Conservation (phyloP, 106 monocot genomes). For the Amphibolis antarctica region DNA sequence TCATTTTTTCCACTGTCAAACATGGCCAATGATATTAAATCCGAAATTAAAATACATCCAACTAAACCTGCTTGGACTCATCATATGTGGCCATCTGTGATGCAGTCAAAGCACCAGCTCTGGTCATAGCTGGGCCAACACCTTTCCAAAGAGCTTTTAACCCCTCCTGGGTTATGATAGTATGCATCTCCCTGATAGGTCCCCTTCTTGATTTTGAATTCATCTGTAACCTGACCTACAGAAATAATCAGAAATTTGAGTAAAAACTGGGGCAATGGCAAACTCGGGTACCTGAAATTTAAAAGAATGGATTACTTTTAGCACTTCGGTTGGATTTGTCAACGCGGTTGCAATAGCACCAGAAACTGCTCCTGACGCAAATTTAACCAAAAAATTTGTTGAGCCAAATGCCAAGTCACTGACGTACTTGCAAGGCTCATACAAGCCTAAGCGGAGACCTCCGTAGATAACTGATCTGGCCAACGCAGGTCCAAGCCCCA, state of each 20-base stretch:
- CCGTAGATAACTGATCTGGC: slow-evolving; percentile 83
- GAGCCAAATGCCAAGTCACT: slow-evolving; percentile 61
- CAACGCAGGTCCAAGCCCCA: slow-evolving; percentile 70
- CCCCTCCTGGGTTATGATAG: slow-evolving; percentile 52
- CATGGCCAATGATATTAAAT: not conserved
- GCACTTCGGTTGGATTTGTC: slow-evolving; percentile 82
- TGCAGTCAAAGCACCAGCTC: slow-evolving; percentile 80
- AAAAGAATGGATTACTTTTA: slow-evolving; percentile 43
- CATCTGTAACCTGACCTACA: slow-evolving; percentile 87
- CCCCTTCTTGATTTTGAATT: slow-evolving; percentile 39
- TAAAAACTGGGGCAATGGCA: not conserved
- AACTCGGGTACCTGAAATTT: not conserved
- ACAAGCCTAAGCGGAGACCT: slow-evolving; percentile 78
- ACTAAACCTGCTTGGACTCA: slow-evolving; percentile 80
- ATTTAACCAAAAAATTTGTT: slow-evolving; percentile 64
- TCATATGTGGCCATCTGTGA: slow-evolving; percentile 92
- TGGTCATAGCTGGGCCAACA: slow-evolving; percentile 84
- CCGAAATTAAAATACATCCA: slow-evolving; percentile 6
- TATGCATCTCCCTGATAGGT: slow-evolving; percentile 31
- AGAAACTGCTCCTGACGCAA: slow-evolving; percentile 84
- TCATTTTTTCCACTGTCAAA: no score
- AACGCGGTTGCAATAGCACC: slow-evolving; percentile 76
- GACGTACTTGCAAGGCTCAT: slow-evolving; percentile 76
- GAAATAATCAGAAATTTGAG: not conserved
- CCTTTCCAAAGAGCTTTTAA: slow-evolving; percentile 84